Percentiles rank a stretch among this genome's conserved stretches.
phyloP scores from a whole-genome alignment of 2,329 filamentous ascomycete genomes.

The Keithomyces neogunnii region DNA sequence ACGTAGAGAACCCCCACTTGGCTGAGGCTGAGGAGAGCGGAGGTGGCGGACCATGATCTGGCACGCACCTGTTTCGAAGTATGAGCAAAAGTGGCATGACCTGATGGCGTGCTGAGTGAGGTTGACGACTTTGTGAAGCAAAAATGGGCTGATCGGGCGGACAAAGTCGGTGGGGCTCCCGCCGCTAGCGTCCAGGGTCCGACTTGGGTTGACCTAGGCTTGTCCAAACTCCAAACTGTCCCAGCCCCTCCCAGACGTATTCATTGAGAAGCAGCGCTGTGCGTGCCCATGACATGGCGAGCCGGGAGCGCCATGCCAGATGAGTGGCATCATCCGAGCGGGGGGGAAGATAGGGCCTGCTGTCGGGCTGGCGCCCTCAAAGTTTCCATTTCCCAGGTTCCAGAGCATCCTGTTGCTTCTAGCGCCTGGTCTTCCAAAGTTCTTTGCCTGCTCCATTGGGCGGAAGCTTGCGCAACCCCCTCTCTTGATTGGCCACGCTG shows the following conservation, averaged over 20 bases:
- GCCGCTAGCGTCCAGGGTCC: slow-evolving; percentile 4
- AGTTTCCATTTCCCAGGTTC: no score
- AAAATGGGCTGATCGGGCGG: slow-evolving; percentile 27
- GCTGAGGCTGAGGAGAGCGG: slow-evolving; percentile 3
- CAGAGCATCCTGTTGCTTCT: no score
- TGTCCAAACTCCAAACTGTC: background rate
- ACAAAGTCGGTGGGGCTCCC: slow-evolving; percentile 7
- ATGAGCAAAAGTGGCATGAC: slow-evolving; percentile 26
- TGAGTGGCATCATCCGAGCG: no score
- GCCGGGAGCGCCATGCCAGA: no score
- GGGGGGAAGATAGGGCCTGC: no score
- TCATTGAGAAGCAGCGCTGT: no score
- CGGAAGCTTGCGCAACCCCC: background rate
- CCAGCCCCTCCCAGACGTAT: no score
- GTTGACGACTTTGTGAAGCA: slow-evolving; percentile 22
- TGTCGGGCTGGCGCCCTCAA: no score
- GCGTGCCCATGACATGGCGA: no score
- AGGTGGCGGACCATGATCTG: slow-evolving; percentile 1
- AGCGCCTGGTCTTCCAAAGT: background rate
- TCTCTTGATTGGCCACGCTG: background rate
- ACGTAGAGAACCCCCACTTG: no score
- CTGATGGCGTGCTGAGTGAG: slow-evolving; percentile 19
- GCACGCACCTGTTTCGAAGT: background rate
- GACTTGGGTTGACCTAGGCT: background rate
- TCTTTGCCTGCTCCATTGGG: background rate